Evolutionary conservation across 106 monocot genomes (phyloP).

Genomic region (Acorus calamus): DNA sequence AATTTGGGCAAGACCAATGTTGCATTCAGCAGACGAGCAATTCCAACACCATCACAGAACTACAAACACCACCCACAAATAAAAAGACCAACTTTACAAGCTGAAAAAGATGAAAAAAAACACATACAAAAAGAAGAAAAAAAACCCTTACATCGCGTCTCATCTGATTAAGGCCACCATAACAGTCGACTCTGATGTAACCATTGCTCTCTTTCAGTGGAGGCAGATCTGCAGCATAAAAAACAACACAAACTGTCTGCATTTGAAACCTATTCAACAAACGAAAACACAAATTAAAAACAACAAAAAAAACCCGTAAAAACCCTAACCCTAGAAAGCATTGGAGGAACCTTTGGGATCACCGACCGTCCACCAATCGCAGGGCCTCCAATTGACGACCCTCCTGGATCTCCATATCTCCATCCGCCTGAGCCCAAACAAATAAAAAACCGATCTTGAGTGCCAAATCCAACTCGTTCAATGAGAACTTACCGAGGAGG

Average conservation of each 20-base stretch:
- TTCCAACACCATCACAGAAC: conserved; percentile 93
- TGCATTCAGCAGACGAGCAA: conserved; percentile 89
- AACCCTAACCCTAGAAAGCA: background rate
- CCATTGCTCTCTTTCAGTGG: conserved; percentile 36
- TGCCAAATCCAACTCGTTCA: too few species aligned
- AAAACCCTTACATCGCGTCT: conserved; percentile 67
- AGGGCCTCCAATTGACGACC: conserved; percentile 56
- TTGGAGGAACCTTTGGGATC: conserved; percentile 3
- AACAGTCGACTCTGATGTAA: conserved; percentile 85
- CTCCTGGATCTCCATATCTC: conserved; percentile 44
- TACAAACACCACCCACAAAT: conserved; percentile 5
- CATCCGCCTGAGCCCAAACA: background rate
- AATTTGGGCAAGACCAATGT: conserved; percentile 83
- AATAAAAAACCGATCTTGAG: too few species aligned
- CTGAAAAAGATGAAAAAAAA: background rate
- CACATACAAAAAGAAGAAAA: conserved; percentile 4
- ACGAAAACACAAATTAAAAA: conserved; percentile 4
- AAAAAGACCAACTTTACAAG: background rate
- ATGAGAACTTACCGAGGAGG: too few species aligned
- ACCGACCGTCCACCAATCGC: conserved; percentile 54
- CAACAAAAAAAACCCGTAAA: background rate
- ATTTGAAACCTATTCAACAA: conserved; percentile 11
- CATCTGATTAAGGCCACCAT: conserved; percentile 95
- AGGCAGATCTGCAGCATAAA: conserved; percentile 59
- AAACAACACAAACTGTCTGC: conserved; percentile 17